Evolutionary conservation across 2,329 filamentous ascomycete species (phyloP).

Genomic region (Cladophialophora carrionii): DNA sequence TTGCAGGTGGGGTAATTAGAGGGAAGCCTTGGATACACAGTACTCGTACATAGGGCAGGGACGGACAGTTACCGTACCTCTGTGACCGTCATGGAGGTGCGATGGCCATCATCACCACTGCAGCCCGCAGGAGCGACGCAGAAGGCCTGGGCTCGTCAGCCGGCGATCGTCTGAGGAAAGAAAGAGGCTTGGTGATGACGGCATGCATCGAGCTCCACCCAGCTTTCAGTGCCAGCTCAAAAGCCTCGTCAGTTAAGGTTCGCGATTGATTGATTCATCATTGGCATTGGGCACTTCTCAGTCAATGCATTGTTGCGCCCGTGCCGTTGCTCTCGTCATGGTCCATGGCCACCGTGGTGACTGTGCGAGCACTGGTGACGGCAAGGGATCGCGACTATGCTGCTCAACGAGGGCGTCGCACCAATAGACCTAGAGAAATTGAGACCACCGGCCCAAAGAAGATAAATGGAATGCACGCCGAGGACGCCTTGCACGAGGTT

Average conservation of each 20-base stretch:
- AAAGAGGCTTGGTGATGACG: constrained; percentile 10
- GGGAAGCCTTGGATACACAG: too few relatives aligned
- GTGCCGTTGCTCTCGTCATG: not conserved
- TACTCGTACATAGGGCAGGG: constrained; percentile 6
- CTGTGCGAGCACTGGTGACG: constrained; percentile 10
- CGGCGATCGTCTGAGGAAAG: constrained; percentile 1
- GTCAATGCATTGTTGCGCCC: constrained; percentile 3
- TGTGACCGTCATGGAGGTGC: constrained; percentile 6
- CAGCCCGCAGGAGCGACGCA: too few relatives aligned
- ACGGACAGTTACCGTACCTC: constrained; percentile 12
- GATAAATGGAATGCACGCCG: constrained; percentile 13
- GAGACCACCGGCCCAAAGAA: constrained; percentile 22
- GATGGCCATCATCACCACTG: not conserved
- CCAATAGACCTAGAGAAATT: constrained; percentile 13
- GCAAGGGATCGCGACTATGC: constrained; percentile 1
- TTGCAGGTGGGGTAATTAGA: constrained; percentile 17
- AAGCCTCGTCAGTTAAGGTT: constrained; percentile 4
- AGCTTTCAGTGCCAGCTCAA: not conserved
- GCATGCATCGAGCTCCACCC: constrained; percentile 17
- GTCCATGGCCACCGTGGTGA: constrained; percentile 2
- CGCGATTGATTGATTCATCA: not conserved
- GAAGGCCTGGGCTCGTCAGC: constrained; percentile 10
- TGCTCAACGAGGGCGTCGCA: not conserved
- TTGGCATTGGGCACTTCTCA: not conserved
- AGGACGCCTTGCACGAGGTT: constrained; percentile 6